Evolutionary conservation across 345 rosid species (phyloP), one percentile per base, ranked within the genome.

Genomic region (Lepidium sativum): DNA sequence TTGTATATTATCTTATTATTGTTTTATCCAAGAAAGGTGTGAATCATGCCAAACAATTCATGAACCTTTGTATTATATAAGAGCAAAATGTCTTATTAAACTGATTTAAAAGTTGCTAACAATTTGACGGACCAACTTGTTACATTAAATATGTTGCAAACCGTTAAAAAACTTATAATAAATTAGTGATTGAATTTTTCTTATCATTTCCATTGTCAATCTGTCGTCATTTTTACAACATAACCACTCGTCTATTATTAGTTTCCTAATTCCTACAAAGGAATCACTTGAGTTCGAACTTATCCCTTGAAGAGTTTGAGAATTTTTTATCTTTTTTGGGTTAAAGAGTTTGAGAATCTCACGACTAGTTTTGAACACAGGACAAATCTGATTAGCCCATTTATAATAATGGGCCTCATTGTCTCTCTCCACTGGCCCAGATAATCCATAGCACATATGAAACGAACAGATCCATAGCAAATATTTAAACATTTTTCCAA

Each of bases 41-140:
- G 63, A 25, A 62, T 37, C 50, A 62, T 70, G 63, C 63, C 50
- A 32, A 65, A 23, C 23, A 6, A 33, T 43, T 20, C 63, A 33
- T 18, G 61, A 33, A 43, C 2, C 23, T 21, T 33, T 17, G 51
- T 20, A 18, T 67, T 6, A 39, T 39, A 7, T 21, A 15, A 47
- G 10, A 14, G 6, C 15, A 13, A 17, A 11, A 12, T 31, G 42
- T 7, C 25, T 23, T 23, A 2, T 1, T 20, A 20, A 20, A 20
- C 3, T 23, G 0, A 23, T 23, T 23, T 23, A 1, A 20, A 2
- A 20, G 21, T 23, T 23, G 25, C 25, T 23, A 23, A 2, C 2
- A 23, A 23, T 23, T 3, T 4, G 41, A 8, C 21, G 50, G 8
- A 60, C 67, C 54, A 53, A 69, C 54, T 11, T 8, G 6, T n/a